Conservation (phyloP, 1,284 basidiomycete species). For the Anthracocystis walkeri region DNA sequence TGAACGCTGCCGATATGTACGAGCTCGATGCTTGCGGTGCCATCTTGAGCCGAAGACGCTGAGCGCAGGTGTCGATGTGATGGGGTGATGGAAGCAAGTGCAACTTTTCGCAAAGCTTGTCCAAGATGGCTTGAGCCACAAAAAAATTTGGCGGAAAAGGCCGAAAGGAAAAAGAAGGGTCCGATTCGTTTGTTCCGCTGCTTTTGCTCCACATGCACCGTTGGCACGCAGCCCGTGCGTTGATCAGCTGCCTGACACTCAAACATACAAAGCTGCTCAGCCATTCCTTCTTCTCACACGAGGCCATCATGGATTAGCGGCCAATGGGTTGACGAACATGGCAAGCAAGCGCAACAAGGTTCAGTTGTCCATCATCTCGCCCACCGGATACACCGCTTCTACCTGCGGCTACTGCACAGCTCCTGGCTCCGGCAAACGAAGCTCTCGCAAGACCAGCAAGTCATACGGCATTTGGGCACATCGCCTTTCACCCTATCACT, state of each 20-base stretch:
- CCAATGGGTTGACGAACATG: slow-evolving; percentile 10
- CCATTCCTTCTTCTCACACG: not conserved
- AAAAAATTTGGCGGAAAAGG: slow-evolving; percentile 5
- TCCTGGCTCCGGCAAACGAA: slow-evolving; percentile 62
- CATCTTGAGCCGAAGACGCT: slow-evolving; percentile 14
- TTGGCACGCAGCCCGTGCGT: not conserved
- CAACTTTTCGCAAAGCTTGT: not conserved
- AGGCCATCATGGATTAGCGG: slow-evolving; percentile 6
- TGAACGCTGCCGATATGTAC: slow-evolving; percentile 63
- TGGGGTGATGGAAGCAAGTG: not conserved
- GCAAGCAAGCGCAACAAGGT: slow-evolving; percentile 6
- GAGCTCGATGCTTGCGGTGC: slow-evolving; percentile 38
- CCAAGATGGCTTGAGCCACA: slow-evolving; percentile 19
- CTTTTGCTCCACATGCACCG: slow-evolving; percentile 11
- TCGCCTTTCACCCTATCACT: slow-evolving; percentile 52
- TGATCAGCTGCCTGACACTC: slow-evolving; percentile 7
- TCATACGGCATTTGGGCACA: slow-evolving; percentile 70
- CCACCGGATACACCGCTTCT: slow-evolving; percentile 71
- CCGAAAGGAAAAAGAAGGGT: slow-evolving; percentile 21
- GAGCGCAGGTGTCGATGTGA: not conserved
- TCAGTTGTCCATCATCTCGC: slow-evolving; percentile 47
- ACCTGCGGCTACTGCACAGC: slow-evolving; percentile 72
- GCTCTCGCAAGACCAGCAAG: slow-evolving; percentile 57
- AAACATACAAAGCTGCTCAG: not conserved
- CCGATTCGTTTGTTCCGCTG: slow-evolving; percentile 1